Evolutionary conservation across 352 stramenopile species (phyloP).

Genomic region (Saprolegnia diclina): DNA sequence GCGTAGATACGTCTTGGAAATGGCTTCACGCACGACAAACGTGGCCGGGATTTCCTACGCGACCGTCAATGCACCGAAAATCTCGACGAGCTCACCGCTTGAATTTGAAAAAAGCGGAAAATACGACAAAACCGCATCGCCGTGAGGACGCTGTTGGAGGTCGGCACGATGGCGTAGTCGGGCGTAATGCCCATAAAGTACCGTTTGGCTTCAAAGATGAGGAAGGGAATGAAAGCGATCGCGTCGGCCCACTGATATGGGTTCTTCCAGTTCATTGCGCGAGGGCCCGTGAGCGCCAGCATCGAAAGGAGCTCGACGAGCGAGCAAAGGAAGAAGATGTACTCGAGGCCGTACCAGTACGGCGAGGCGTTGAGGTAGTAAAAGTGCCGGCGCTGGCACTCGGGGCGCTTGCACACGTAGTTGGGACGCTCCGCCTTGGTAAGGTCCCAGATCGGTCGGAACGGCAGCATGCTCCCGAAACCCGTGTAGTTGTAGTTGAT

Average conservation of each 20-base stretch:
- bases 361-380: slow-evolving; percentile 62
- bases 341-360: slow-evolving; percentile 51
- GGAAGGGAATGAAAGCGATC: slow-evolving; percentile 62
- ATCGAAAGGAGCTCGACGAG: slow-evolving; percentile 46
- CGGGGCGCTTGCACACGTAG: slow-evolving; percentile 65
- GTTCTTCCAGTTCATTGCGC: slow-evolving; percentile 52
- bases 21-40: slow-evolving; percentile 68
- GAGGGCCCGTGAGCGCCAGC: slow-evolving; percentile 38
- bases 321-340: slow-evolving; percentile 61
- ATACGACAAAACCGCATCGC: slow-evolving; percentile 54
- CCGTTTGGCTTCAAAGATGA: slow-evolving; percentile 46
- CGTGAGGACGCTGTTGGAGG: slow-evolving; percentile 53
- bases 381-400: slow-evolving; percentile 69
- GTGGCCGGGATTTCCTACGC: slow-evolving; percentile 52
- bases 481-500: slow-evolving; percentile 29
- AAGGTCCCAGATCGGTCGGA: slow-evolving; percentile 44
- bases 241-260: slow-evolving; percentile 59
- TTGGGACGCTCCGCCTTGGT: slow-evolving; percentile 33
- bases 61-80: not conserved
- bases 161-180: slow-evolving; percentile 62
- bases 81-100: slow-evolving; percentile 30
- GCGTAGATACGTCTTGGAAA: slow-evolving; percentile 71
- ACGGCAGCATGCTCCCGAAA: slow-evolving; percentile 36
- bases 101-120: slow-evolving; percentile 72
- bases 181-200: slow-evolving; percentile 35